phyloP scores from a whole-genome alignment of 352 stramenopile genomes.

The Plasmopara muralis region DNA sequence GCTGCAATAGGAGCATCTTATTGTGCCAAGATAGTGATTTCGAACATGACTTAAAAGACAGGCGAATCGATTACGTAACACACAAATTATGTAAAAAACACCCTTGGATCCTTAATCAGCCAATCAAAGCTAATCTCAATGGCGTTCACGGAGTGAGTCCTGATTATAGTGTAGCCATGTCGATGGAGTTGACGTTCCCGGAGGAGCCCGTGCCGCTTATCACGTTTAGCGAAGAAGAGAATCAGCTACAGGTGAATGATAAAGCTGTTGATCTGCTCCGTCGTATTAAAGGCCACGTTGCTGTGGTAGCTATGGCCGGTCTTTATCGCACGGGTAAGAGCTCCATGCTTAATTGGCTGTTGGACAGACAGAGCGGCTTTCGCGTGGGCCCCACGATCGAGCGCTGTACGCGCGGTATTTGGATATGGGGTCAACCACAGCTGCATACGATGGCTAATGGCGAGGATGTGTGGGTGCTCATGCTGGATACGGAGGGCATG shows the following conservation, averaged over 20 bases:
- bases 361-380: slow-evolving; percentile 64
- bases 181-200: slow-evolving; percentile 37
- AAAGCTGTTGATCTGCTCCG: slow-evolving; percentile 59
- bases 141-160: slow-evolving; percentile 3
- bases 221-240: slow-evolving; percentile 78
- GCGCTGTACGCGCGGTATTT: slow-evolving; percentile 82
- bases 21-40: slow-evolving; percentile 2
- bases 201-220: slow-evolving; percentile 79
- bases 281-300: slow-evolving; percentile 67
- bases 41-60: slow-evolving; percentile 3
- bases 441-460: slow-evolving; percentile 53
- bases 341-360: slow-evolving; percentile 84
- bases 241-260: slow-evolving; percentile 76
- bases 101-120: slow-evolving; percentile 1
- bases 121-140: slow-evolving; percentile 6
- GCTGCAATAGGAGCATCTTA: slow-evolving; percentile 46
- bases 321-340: slow-evolving; percentile 86
- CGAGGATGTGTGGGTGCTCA: slow-evolving; percentile 68
- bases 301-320: slow-evolving; percentile 76
- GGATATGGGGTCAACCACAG: slow-evolving; percentile 75
- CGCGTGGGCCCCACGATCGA: slow-evolving; percentile 75
- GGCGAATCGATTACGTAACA: slow-evolving; percentile 7
- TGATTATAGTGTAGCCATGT: slow-evolving; percentile 16
- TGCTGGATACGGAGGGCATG: slow-evolving; percentile 86
- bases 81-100: slow-evolving; percentile 2